Conservation (phyloP, 495 filamentous ascomycete species). For the Apodospora peruviana region DNA sequence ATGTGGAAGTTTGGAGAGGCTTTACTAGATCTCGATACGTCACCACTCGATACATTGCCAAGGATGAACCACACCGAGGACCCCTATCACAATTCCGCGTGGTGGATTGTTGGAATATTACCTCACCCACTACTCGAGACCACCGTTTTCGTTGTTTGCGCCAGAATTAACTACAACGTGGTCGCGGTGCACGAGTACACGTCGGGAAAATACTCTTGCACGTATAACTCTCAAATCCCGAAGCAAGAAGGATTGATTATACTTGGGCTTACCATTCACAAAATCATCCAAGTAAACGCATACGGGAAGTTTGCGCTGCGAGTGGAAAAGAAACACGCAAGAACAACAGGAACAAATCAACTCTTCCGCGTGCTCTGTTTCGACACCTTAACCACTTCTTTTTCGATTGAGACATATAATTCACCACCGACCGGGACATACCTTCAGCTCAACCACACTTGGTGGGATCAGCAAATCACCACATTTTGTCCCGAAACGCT, state of each 20-base stretch:
- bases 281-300: not conserved
- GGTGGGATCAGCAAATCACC: not conserved
- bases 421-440: too few relatives aligned
- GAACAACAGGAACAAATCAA: not conserved
- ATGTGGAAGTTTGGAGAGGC: slow-evolving; percentile 4
- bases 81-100: not conserved
- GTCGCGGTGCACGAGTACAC: slow-evolving; percentile 1
- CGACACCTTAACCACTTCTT: not conserved
- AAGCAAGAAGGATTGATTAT: not conserved
- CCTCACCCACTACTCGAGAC: not conserved
- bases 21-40: slow-evolving; percentile 2
- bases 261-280: not conserved
- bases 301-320: not conserved
- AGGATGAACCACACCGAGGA: not conserved
- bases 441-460: too few relatives aligned
- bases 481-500: not conserved
- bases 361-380: not conserved
- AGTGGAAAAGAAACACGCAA: not conserved
- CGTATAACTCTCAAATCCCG: not conserved
- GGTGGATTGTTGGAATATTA: not conserved
- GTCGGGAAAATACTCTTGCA: not conserved
- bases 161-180: not conserved
- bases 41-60: not conserved
- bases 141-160: not conserved
- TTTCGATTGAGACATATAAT: not conserved